Evolutionary conservation across 768 basidiomycete genomes (phyloP), one percentile per base, ranked within the genome.

Genomic region (Baorangia bicolor): DNA sequence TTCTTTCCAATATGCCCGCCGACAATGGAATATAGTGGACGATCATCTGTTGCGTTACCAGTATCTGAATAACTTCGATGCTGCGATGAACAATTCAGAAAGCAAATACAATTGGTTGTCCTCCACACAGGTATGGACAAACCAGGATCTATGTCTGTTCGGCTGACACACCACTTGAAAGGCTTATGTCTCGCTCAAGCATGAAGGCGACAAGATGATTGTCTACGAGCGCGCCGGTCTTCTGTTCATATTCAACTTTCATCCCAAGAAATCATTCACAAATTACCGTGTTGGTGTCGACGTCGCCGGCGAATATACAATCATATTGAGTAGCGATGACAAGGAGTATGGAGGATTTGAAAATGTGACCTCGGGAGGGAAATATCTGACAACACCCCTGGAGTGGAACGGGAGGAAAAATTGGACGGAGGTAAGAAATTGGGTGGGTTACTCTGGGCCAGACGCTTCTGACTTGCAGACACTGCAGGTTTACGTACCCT

Each of bases 241-340:
- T 40, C 75, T 99, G 42, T 99, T 98, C 77, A 79, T 98, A 64
- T 98, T 97, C 83, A 98, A 99, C 75, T 96, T 98, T 81, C 87
- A 98, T 76, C 87, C 92, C 6, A 84, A 81, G n/a, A 72, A 90
- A 38, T 96, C 94, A 56, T 99, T 86, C 76, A 84, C 86, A 42
- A 94, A 98, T 72, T 99, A 98, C 73, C 86, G 94, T 44, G 87
- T 98, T 49, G 97, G 97, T 6, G 84, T 96, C 21, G 87, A 98
- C 34, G 81, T 73, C 46, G 74, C 90, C 27, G 97, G 97, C 11
- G 86, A 94, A 72, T 98, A 98, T 73, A 78, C 75, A 46, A 81
- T 93, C 58, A 75, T 92, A 4, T 76, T 99, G 48, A 86, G 79
- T 56, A 93, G 86, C 61, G 97, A 99, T 68, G 92, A 96, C 69